Conservation (phyloP, 176 grass and related monocot species). For the Tillandsia fasciculata region DNA sequence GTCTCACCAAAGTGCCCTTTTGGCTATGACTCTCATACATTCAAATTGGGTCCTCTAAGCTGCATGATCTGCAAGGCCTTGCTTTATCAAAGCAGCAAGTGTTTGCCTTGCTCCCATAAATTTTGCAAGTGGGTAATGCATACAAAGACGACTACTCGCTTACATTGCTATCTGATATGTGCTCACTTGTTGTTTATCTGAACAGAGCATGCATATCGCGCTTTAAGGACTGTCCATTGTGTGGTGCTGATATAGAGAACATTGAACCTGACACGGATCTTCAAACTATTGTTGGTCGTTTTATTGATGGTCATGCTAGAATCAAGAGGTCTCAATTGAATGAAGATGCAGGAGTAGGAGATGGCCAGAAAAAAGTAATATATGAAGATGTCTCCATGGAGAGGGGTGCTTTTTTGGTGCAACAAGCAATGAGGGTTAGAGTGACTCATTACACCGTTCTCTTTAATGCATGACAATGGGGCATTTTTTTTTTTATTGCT, state of each 20-base stretch:
- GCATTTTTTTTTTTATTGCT: neutral
- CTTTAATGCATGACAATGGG: neutral
- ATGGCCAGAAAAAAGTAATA: slow-evolving; percentile 60
- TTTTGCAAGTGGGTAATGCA: slow-evolving; percentile 68
- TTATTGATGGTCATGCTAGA: slow-evolving; percentile 90
- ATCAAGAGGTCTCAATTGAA: slow-evolving; percentile 60
- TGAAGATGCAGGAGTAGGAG: slow-evolving; percentile 18
- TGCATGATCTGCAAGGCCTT: slow-evolving; percentile 87
- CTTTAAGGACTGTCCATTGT: slow-evolving; percentile 84
- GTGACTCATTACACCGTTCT: neutral
- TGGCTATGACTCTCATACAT: slow-evolving; percentile 79
- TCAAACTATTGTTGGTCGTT: slow-evolving; percentile 65
- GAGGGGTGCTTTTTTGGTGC: slow-evolving; percentile 83
- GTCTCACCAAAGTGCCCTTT: slow-evolving; percentile 82
- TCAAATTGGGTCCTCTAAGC: slow-evolving; percentile 92
- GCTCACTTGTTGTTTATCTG: slow-evolving; percentile 17
- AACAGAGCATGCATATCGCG: slow-evolving; percentile 71
- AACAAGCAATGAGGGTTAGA: slow-evolving; percentile 98
- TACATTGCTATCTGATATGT: neutral
- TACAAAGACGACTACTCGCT: neutral
- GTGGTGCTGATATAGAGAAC: slow-evolving; percentile 83
- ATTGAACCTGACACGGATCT: slow-evolving; percentile 73
- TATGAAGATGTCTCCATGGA: slow-evolving; percentile 99
- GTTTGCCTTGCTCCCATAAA: slow-evolving; percentile 71
- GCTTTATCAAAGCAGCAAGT: slow-evolving; percentile 73